Evolutionary conservation across 1,284 basidiomycete genomes (phyloP), one percentile per base, ranked within the genome.

Genomic region (Leccinum fuscescens): DNA sequence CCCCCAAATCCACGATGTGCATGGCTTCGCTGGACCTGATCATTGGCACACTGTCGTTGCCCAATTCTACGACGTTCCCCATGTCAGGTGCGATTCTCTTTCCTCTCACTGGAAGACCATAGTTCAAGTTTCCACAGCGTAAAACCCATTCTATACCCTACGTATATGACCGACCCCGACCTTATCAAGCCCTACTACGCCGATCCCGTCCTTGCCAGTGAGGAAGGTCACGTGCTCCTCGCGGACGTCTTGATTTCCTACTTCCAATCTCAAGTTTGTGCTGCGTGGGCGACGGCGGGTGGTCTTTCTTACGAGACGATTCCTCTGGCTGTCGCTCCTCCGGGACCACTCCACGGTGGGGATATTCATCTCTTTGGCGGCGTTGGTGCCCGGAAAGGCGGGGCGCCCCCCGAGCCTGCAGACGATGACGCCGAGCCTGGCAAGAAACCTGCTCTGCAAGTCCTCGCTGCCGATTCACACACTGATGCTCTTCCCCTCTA

Each of bases 11-110:
- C 90, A 94, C 69, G 79, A 84, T 55, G 79, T 84, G 44, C 80
- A 92, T 68, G 94, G 94, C 1, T 96, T 92, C 70, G 85, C 86
- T 5, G 94, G 95, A 2, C 90, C 93, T 1, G 94, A 96, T 70
- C 85, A 93, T 66, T 86, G 86, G 79, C 95, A 98, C 74, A 88
- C 83, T 65, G 79, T 90, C 56, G 93, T 97, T 3, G 92, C 95
- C 1, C 93, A 96, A 72, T 97, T 94, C 77, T 98, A 98, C 78
- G 95, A 98, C 71, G 84, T 97, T 31, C 94, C 95, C 0, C 92
- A 97, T 73, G 79, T 98, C 69, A 86, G 83, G 86, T 85, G 35
- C 53, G 78, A 24, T 15, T 27, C 66, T 4, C 3, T n/a, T 42
- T 48, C 37, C 4, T 29, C 42, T 42, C 39, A 29, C 14, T 50